Base-by-base conservation (phyloP, 2,329 filamentous ascomycete genomes). In the Pseudogymnoascus sp. region DNA sequence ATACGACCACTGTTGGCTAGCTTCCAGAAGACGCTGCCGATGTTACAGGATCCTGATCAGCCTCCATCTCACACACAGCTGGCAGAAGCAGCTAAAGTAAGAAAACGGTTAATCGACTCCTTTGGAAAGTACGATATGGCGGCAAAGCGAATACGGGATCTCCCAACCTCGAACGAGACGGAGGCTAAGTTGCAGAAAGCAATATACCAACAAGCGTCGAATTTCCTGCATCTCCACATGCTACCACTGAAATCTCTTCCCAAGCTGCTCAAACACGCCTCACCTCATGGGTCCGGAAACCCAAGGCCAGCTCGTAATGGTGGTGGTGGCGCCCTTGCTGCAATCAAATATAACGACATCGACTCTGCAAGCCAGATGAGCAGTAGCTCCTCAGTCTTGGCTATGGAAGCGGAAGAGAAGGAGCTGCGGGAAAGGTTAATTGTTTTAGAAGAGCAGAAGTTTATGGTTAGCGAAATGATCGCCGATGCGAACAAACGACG, bases 171-270 rank as follows among this genome's bases (percentile, higher is more conserved):
- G n/a, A 88, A 82, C 31, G 78, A 80, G 0, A 84, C 86, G 0
- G 86, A 90, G 69, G 74, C 81, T 63, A 80, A 80, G 63, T 76
- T 91, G 3, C 88, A 90, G 71, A 87, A 83, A 70, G 83, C 85
- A 2, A 83, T 91, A 25, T 86, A 89, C 66, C 81, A 86, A 67
- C 86, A 89, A 75, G 85, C 86, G 4, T 84, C 82, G 62, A 85
- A 81, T 68, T 90, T 91, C 69, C 76, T 91, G 12, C 87, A 88
- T 67, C 76, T 89, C 0, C 86, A 91, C 68, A 90, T 91, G 88
- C 79, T 91, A n/a, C 87, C 88, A 0, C 75, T 91, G 11, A 88
- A 84, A 72, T 77, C 80, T 0, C 75, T 85, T 1, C 82, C 82
- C 0, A 84, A 83, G 65, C 73, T 85, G n/a, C 76, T 85, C 31